phyloP scores from a whole-genome alignment of 352 stramenopile species.

The Globisporangium uncinulatum region DNA sequence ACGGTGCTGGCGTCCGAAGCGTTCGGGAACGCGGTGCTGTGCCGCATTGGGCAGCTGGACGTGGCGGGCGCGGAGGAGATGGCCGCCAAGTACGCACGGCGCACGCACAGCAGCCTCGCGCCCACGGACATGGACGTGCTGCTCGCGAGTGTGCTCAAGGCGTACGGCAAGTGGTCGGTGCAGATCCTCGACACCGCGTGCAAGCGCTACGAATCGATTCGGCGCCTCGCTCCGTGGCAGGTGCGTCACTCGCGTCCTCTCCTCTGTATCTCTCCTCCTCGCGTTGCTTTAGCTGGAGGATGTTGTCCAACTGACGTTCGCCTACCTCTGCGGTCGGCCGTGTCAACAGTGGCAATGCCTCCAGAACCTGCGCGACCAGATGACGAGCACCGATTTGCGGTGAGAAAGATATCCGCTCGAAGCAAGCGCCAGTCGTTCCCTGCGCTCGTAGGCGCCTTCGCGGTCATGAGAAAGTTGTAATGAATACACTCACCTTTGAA shows the following conservation, averaged over 20 bases:
- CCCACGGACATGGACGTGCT: constrained; percentile 50
- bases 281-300: neutral
- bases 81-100: constrained; percentile 30
- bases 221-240: constrained; percentile 59
- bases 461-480: no score
- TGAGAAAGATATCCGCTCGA: constrained; percentile 10
- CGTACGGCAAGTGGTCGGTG: constrained; percentile 50
- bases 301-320: neutral
- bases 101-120: constrained; percentile 23
- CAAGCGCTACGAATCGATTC: constrained; percentile 38
- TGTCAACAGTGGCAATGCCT: constrained; percentile 39
- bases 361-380: constrained; percentile 42
- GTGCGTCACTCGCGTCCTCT: constrained; percentile 16
- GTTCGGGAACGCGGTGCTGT: constrained; percentile 56
- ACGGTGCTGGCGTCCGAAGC: constrained; percentile 37
- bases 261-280: constrained; percentile 1
- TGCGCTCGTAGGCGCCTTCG: no score
- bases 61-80: constrained; percentile 51
- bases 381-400: constrained; percentile 45
- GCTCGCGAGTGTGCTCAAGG: constrained; percentile 45
- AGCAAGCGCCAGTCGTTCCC: no score
- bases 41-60: constrained; percentile 50
- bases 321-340: neutral
- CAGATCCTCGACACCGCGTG: constrained; percentile 41
- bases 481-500: no score